phyloP scores from a whole-genome alignment of 352 stramenopile species.

The Globisporangium cederbergense region DNA sequence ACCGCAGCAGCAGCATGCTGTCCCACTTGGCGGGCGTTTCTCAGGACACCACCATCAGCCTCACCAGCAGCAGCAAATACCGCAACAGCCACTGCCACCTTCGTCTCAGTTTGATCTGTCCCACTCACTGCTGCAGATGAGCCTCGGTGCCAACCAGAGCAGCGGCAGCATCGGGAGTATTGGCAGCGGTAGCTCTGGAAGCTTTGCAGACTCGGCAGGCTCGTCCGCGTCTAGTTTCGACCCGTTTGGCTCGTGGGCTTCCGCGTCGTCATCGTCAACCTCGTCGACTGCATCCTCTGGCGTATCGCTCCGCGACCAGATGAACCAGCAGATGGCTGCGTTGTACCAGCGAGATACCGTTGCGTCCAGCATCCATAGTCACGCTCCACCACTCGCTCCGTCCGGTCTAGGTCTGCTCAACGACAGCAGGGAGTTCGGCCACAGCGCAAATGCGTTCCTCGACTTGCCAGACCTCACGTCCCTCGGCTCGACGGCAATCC shows the following conservation, averaged over 20 bases:
- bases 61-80: background rate
- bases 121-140: slow-evolving; percentile 39
- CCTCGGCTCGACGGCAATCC: slow-evolving; percentile 16
- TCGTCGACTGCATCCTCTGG: slow-evolving; percentile 16
- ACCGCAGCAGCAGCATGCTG: slow-evolving; percentile 5
- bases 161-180: slow-evolving; percentile 7
- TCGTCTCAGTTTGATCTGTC: slow-evolving; percentile 36
- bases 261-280: slow-evolving; percentile 12
- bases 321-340: slow-evolving; percentile 79
- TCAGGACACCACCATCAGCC: slow-evolving; percentile 2
- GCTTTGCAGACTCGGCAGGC: slow-evolving; percentile 17
- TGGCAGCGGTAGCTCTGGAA: background rate
- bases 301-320: slow-evolving; percentile 48
- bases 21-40: slow-evolving; percentile 8
- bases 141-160: slow-evolving; percentile 21
- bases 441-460: background rate
- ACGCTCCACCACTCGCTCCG: slow-evolving; percentile 24
- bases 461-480: slow-evolving; percentile 11
- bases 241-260: slow-evolving; percentile 13
- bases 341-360: slow-evolving; percentile 42
- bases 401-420: slow-evolving; percentile 41
- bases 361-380: slow-evolving; percentile 16
- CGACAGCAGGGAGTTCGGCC: slow-evolving; percentile 11
- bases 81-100: background rate
- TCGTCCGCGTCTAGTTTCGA: slow-evolving; percentile 24